These are phyloP conservation scores for Digitaria exilis DNA, from an alignment of 202 grass and related monocot genomes.

Conservation along the genomic window DNA sequence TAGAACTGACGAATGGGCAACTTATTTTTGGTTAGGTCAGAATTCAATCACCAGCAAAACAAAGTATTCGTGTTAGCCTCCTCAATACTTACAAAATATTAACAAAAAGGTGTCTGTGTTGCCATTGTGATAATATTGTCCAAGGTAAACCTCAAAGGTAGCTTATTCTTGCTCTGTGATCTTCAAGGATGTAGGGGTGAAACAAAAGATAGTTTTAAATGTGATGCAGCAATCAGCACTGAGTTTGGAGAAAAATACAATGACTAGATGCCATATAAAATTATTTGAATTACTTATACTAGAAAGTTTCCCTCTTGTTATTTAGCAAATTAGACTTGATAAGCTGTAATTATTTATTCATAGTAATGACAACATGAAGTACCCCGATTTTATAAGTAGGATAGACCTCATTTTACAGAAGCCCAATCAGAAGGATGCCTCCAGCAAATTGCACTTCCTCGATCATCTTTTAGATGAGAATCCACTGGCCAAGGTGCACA, in stretches of 20 bases:
- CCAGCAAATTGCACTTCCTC: slow-evolving; percentile 80
- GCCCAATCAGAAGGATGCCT: slow-evolving; percentile 83
- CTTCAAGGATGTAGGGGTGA: slow-evolving; percentile 35
- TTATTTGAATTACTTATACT: slow-evolving; percentile 5
- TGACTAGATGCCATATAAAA: slow-evolving; percentile 19
- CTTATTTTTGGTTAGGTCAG: slow-evolving; percentile 49
- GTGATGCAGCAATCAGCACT: neutral
- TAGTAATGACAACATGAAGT: slow-evolving; percentile 19
- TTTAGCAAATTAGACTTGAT: slow-evolving; percentile 23
- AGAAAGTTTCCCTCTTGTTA: neutral
- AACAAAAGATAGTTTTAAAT: slow-evolving; percentile 23
- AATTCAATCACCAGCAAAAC: slow-evolving; percentile 80
- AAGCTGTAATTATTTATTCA: slow-evolving; percentile 8
- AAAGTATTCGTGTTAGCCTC: slow-evolving; percentile 75
- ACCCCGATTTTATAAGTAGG: slow-evolving; percentile 37
- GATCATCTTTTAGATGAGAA: slow-evolving; percentile 62
- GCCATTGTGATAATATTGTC: slow-evolving; percentile 3
- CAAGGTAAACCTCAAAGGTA: slow-evolving; percentile 27
- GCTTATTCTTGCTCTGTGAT: slow-evolving; percentile 12
- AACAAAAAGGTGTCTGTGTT: slow-evolving; percentile 53
- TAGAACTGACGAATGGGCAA: neutral
- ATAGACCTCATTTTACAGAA: slow-evolving; percentile 87
- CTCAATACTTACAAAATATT: slow-evolving; percentile 72
- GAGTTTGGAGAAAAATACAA: neutral
- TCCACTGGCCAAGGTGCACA: slow-evolving; percentile 81